Base-by-base conservation (phyloP, 2,329 filamentous ascomycete species). In the Hypoxylon sp. region DNA sequence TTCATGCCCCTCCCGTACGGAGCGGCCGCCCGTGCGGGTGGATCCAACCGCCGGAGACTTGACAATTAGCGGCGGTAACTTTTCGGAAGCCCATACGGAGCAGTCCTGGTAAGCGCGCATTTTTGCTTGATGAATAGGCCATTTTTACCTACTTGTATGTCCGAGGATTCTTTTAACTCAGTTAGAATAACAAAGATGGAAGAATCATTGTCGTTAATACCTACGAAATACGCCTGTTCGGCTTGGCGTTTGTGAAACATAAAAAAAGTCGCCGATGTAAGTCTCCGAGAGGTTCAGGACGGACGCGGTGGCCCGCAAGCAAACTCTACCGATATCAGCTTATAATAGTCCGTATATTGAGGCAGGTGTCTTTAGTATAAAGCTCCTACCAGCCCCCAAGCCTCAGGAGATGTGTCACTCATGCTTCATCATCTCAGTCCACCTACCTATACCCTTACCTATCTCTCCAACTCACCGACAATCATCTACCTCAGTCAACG, bases 221-320 rank as follows among this genome's bases (percentile, higher is more conserved):
- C 24, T 27, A 27, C 7, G 17, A 42, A 17, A 8, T 7, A 2
- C 17, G n/a, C 19, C 17, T 11, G 3, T 5, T 44, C 8, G 19
- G 39, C 39, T 44, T 44, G 7, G 17, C 39, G 7, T 17, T 21
- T 21, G 10, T 21, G 39, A 19, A 27, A 29, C 29, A 5, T 17
- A 4, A 8, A 29, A 29, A 53, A 73, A 69, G 61, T 72, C 65
- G 52, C 67, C 69, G 71, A 69, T 29, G 42, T 63, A 72, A 63
- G 29, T 72, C 62, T 24, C 72, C 68, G 66, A 53, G 19, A 37
- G 37, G 37, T 37, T 24, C 7, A 31, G 21, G 15, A 6, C 10
- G n/a, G 19, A 24, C 17, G 32, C 37, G 0, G 31, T 2, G 27
- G 4, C 19, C 39, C 2, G 6, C 39, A 42, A 44, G 6, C 39